phyloP scores from a whole-genome alignment of 2,329 filamentous ascomycete species.

The Gnomoniopsis smithogilvyi region DNA sequence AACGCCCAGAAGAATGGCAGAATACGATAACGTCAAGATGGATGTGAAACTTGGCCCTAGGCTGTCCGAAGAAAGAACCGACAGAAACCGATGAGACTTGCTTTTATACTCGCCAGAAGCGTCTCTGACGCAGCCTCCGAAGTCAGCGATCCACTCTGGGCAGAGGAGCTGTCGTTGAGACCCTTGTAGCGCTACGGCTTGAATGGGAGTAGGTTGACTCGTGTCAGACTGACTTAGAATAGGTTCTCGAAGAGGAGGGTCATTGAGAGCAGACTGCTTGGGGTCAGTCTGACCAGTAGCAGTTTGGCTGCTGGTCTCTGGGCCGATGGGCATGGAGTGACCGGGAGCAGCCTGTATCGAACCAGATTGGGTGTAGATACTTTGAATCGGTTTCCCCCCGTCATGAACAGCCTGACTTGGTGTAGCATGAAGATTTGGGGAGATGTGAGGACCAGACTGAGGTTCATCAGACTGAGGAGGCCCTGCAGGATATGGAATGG shows the following conservation, averaged over 20 bases:
- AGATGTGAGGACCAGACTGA: no score
- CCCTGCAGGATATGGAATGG: not conserved
- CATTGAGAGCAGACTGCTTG: no score
- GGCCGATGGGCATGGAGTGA: no score
- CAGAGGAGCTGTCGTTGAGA: not conserved
- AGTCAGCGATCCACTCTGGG: not conserved
- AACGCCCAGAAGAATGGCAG: not conserved
- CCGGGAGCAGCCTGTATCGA: no score
- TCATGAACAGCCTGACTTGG: no score
- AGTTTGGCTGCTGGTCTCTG: no score
- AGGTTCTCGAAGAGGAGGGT: no score
- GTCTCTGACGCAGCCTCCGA: not conserved
- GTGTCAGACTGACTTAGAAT: no score
- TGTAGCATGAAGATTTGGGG: no score
- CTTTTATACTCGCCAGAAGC: not conserved
- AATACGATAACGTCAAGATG: not conserved
- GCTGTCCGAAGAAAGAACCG: not conserved
- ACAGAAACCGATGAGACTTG: not conserved
- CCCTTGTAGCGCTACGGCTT: not conserved
- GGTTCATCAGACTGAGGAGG: not conserved
- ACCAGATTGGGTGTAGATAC: no score
- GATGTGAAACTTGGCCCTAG: not conserved
- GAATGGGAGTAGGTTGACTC: not conserved
- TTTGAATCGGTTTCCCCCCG: no score
- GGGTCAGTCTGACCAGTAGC: no score